phyloP scores from a whole-genome alignment of 2,329 filamentous ascomycete species.

The Microthyrium microscopicum region DNA sequence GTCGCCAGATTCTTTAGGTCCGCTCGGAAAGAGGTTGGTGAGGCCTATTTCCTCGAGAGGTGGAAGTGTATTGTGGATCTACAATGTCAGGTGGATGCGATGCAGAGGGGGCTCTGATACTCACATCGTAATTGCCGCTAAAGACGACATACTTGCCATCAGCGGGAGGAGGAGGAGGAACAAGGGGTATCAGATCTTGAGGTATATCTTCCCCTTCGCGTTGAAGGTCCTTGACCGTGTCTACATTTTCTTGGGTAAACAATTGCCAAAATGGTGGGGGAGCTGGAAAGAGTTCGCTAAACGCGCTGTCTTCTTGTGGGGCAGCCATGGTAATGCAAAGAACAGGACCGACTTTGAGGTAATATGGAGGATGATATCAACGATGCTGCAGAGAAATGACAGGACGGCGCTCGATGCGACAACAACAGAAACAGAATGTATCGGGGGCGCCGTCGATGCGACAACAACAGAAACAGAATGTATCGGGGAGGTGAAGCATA shows the following conservation, averaged over 20 bases:
- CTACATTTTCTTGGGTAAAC: constrained; percentile 63
- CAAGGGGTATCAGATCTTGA: constrained; percentile 55
- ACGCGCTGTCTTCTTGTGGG: too few species aligned
- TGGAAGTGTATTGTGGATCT: constrained; percentile 3
- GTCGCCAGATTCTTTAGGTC: too few species aligned
- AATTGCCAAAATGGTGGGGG: constrained; percentile 82
- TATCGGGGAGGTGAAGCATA: too few species aligned
- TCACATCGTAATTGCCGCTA: constrained; percentile 45
- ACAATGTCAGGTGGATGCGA: not conserved
- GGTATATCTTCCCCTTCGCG: constrained; percentile 36
- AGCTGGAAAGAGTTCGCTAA: constrained; percentile 69
- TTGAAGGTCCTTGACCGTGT: constrained; percentile 37
- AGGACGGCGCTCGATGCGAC: too few species aligned
- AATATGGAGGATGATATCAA: too few species aligned
- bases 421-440: too few species aligned
- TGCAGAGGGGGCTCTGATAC: constrained; percentile 10
- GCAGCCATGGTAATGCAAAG: too few species aligned
- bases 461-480: too few species aligned
- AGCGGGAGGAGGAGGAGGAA: constrained; percentile 61
- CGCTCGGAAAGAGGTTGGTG: too few species aligned
- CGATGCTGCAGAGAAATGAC: too few species aligned
- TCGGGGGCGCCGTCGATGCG: too few species aligned
- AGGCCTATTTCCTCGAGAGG: constrained; percentile 1
- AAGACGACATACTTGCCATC: constrained; percentile 61
- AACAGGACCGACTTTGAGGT: too few species aligned